These are phyloP conservation scores for Durio zibethinus DNA, from an alignment of 345 rosid genomes.

Conservation along the genomic window DNA sequence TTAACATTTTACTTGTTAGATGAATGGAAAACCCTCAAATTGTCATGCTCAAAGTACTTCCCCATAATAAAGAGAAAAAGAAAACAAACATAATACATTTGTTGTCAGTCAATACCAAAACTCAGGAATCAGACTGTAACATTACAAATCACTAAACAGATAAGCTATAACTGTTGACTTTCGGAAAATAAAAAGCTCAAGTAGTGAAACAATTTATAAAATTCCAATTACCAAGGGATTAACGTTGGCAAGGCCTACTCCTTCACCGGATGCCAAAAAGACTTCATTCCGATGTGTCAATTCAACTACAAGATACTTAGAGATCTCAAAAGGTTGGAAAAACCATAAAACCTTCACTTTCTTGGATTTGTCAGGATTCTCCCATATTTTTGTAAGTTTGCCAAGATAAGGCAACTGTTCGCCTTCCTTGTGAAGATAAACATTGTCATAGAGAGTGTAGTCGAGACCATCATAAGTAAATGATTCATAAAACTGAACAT, in stretches of 20 bases:
- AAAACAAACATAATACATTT: not conserved
- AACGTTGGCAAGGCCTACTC: constrained; percentile 59
- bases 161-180: not conserved
- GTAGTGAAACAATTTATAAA: not conserved
- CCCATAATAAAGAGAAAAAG: not conserved
- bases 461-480: constrained; percentile 61
- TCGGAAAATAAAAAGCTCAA: not conserved
- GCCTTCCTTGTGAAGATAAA: constrained; percentile 39
- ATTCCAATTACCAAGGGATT: constrained; percentile 68
- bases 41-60: not conserved
- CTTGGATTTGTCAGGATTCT: constrained; percentile 41
- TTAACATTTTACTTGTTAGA: not conserved
- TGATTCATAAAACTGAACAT: constrained; percentile 67
- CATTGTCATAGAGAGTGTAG: constrained; percentile 66
- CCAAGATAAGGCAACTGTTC: constrained; percentile 67
- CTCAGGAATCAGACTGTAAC: not conserved
- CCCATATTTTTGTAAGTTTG: constrained; percentile 73
- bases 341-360: constrained; percentile 78
- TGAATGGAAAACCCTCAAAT: not conserved
- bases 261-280: constrained; percentile 83
- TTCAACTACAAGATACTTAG: constrained; percentile 37
- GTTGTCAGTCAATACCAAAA: not conserved
- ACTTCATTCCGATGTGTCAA: constrained; percentile 52
- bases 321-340: constrained; percentile 64
- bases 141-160: not conserved